These are phyloP conservation scores for Myxozyma neglecta DNA, from an alignment of 805 yeast species.

Conservation along the genomic window DNA sequence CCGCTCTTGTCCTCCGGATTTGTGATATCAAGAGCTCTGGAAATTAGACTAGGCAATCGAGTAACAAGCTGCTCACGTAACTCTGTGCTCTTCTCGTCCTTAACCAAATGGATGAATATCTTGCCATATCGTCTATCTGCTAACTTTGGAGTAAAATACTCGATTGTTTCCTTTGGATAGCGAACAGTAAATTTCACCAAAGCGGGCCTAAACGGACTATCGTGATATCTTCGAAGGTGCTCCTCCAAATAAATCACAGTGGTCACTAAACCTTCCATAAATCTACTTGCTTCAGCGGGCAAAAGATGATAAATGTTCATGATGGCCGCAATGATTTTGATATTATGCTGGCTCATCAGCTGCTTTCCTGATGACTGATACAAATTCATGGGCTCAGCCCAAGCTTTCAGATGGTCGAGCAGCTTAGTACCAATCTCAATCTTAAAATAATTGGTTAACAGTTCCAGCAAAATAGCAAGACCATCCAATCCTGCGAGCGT, in stretches of 20 bases:
- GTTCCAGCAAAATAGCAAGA: constrained; percentile 77
- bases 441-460: constrained; percentile 87
- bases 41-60: constrained; percentile 52
- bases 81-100: constrained; percentile 53
- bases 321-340: constrained; percentile 85
- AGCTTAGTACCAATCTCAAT: constrained; percentile 94
- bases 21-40: constrained; percentile 51
- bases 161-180: constrained; percentile 71
- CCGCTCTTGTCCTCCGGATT: constrained; percentile 56
- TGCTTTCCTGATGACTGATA: constrained; percentile 78
- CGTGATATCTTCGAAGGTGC: constrained; percentile 76
- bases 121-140: constrained; percentile 64
- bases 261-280: constrained; percentile 80
- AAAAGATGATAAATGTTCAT: constrained; percentile 86
- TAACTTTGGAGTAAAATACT: constrained; percentile 68
- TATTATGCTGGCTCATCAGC: constrained; percentile 73
- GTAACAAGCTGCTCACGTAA: constrained; percentile 58
- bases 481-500: constrained; percentile 91
- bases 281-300: constrained; percentile 89
- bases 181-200: constrained; percentile 82
- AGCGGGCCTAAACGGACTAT: constrained; percentile 89
- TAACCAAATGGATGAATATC: constrained; percentile 65
- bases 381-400: constrained; percentile 84
- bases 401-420: constrained; percentile 89
- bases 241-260: constrained; percentile 78